Evolutionary conservation across 2,329 filamentous ascomycete species (phyloP), one percentile per base, ranked within the genome.

Genomic region (Ceratocystis harringtonii): DNA sequence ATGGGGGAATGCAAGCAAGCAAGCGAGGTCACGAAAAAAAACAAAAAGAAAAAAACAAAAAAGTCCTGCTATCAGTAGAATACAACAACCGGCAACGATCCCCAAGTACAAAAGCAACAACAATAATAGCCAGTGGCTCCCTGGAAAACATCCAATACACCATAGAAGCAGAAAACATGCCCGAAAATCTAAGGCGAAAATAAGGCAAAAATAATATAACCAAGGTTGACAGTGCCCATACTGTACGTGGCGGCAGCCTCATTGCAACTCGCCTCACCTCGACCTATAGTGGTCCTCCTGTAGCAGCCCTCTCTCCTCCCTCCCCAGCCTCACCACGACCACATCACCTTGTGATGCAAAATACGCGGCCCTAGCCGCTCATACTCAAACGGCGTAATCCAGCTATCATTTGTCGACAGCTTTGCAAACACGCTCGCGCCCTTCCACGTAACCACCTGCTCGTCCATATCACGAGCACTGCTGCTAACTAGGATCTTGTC

Each of bases 361-460:
- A 92, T 81, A 72, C 94, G 83, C 67, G 85, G 82, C 2, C 92
- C 92, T 64, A 96, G 74, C 67, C 90, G 83, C 77, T 96, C 91
- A 75, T 92, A 96, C 79, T 97, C 92, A 71, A 87, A 80, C 60
- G 84, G 83, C 15, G 87, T 88, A 72, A 97, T 90, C 94, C 94
- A 99, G 71, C 88, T 94, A 74, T 99, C 94, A 76, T 97, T 97
- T 17, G 90, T 92, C 58, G 86, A 83, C 70, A 97, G 78, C 77
- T 95, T 91, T 2, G 90, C 92, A 78, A 96, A 99, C 17, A 99
- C 92, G 73, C 91, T 96, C 0, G 90, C 94, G 3, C 94, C 94
- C 80, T 99, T 99, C 94, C 94, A 99, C 7, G 87, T 86, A 64
- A 97, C 88, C n/a, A 97, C 92, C 76, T 96, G 91, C 68, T 94